These are phyloP conservation scores for Debaryomyces castellii DNA, from an alignment of 805 yeast species.

Conservation along the genomic window DNA sequence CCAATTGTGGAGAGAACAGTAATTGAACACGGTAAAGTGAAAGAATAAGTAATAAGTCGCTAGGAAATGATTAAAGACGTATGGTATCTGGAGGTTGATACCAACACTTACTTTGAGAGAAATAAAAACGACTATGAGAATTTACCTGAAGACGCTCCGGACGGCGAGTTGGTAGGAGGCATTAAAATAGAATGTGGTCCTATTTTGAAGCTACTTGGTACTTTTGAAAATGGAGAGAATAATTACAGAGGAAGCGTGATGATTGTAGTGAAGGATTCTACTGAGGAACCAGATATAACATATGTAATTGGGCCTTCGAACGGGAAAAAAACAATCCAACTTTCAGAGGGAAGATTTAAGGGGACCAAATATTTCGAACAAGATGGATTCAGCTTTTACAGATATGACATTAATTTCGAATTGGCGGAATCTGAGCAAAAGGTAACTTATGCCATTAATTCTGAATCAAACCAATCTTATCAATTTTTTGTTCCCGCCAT, in stretches of 20 bases:
- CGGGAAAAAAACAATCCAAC: constrained; percentile 2
- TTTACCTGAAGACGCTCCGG: constrained; percentile 32
- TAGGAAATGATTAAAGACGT: not conserved
- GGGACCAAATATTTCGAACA: constrained; percentile 46
- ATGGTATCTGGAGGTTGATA: not conserved
- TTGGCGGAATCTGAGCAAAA: constrained; percentile 55
- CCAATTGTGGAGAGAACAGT: too few relatives aligned
- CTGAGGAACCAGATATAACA: constrained; percentile 26
- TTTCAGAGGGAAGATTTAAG: constrained; percentile 43
- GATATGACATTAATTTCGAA: constrained; percentile 57
- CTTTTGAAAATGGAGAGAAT: constrained; percentile 46
- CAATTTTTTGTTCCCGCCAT: constrained; percentile 69
- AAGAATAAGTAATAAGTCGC: not conserved
- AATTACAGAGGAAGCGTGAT: constrained; percentile 70
- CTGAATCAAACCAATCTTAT: constrained; percentile 33
- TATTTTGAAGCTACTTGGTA: constrained; percentile 62
- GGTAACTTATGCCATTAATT: constrained; percentile 62
- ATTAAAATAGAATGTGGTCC: constrained; percentile 75
- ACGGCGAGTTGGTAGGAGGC: constrained; percentile 22
- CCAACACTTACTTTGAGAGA: not conserved
- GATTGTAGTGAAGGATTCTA: constrained; percentile 54
- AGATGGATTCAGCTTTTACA: constrained; percentile 57
- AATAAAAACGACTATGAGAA: constrained; percentile 6
- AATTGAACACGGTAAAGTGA: too few relatives aligned
- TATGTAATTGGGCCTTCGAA: constrained; percentile 36